Conservation (phyloP, 2,329 filamentous ascomycete species). For the Periglandula ipomoeae region DNA sequence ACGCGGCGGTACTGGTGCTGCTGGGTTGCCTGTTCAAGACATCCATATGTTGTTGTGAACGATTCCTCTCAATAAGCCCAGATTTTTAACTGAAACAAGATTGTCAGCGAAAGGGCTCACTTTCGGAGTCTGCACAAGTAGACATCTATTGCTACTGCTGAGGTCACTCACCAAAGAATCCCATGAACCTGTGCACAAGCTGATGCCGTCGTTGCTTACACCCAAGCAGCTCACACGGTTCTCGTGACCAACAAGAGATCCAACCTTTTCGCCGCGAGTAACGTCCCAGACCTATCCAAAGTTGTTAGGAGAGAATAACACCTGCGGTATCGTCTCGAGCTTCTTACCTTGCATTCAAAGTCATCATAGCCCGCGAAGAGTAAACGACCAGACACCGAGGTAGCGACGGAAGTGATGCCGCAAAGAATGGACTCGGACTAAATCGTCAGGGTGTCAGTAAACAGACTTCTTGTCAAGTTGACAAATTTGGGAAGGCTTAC, state of each 20-base stretch:
- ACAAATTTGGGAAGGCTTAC: conserved; percentile 34
- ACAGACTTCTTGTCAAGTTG: neutral
- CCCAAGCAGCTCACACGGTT: conserved; percentile 98
- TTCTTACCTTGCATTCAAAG: conserved; percentile 92
- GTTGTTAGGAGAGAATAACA: conserved; percentile 7
- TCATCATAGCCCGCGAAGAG: conserved; percentile 98
- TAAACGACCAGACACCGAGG: conserved; percentile 89
- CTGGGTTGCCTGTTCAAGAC: conserved; percentile 19
- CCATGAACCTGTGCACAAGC: conserved; percentile 98
- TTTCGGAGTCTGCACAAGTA: neutral
- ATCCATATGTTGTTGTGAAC: conserved; percentile 14
- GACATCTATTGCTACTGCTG: no score
- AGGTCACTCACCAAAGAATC: conserved; percentile 78
- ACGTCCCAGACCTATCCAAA: conserved; percentile 86
- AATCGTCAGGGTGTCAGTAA: conserved; percentile 12
- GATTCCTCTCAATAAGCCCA: conserved; percentile 61
- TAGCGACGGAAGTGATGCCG: conserved; percentile 95
- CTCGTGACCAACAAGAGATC: conserved; percentile 92
- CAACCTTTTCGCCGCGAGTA: conserved; percentile 91
- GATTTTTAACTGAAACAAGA: conserved; percentile 62
- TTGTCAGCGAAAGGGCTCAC: conserved; percentile 9
- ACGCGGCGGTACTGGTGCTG: conserved; percentile 19
- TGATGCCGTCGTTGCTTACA: conserved; percentile 98
- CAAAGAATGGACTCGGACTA: conserved; percentile 96
- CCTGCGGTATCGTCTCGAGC: neutral